phyloP scores from a whole-genome alignment of 1,284 basidiomycete genomes.

The Tilletia caries region DNA sequence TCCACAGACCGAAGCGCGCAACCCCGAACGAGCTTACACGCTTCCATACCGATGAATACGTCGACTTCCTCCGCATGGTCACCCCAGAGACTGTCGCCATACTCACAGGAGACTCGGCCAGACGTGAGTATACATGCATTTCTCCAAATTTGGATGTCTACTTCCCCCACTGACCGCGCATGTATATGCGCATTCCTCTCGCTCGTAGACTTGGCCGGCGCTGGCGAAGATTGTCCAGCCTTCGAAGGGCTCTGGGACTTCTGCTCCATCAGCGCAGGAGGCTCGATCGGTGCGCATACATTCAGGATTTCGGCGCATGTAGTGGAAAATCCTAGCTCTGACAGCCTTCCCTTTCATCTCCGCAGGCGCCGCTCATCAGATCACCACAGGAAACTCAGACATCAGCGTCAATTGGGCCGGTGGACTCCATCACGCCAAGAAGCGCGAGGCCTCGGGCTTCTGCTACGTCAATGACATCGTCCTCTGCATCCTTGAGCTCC shows the following conservation, averaged over 20 bases:
- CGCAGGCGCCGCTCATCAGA: constrained; percentile 73
- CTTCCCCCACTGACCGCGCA: too few relatives aligned
- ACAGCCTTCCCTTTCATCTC: background rate
- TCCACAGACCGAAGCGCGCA: constrained; percentile 76
- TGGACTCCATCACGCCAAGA: constrained; percentile 96
- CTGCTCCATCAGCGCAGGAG: constrained; percentile 92
- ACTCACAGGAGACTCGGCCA: constrained; percentile 70
- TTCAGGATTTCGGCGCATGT: background rate
- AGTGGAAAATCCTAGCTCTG: background rate
- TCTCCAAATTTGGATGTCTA: too few relatives aligned
- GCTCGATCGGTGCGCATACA: constrained; percentile 53
- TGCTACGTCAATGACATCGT: constrained; percentile 87
- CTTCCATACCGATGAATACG: constrained; percentile 97
- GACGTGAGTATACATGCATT: constrained; percentile 25
- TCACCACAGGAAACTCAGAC: constrained; percentile 78
- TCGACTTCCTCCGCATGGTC: constrained; percentile 82
- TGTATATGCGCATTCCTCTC: background rate
- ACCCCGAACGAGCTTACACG: constrained; percentile 77
- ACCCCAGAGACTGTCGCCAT: constrained; percentile 61
- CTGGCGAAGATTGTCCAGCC: constrained; percentile 88
- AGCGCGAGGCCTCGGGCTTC: constrained; percentile 90
- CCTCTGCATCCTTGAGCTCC: constrained; percentile 49
- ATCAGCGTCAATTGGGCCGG: constrained; percentile 98
- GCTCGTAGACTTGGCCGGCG: constrained; percentile 60
- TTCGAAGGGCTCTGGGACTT: constrained; percentile 97